Base-by-base conservation (phyloP, 768 basidiomycete species). In the Podaxis carcinomalis region DNA sequence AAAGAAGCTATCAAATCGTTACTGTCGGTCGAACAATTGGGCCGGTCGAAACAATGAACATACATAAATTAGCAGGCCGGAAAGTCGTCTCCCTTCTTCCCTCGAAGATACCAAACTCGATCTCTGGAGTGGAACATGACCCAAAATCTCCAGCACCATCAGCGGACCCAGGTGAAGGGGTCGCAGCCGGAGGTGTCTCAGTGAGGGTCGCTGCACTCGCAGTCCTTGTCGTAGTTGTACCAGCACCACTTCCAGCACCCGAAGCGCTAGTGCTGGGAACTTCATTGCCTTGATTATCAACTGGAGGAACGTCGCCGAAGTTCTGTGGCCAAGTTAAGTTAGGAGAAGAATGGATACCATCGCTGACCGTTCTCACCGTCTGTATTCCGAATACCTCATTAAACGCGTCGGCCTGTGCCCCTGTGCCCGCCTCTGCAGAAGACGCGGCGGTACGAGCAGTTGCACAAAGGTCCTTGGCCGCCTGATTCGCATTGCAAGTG, bases 391-490 rank as follows among this genome's bases (percentile, higher is more conserved):
- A 80, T 0, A 68, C 74, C 23, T 63, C 72, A 59, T 80, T 80
- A 70, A 80, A 80, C 4, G 75, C 78, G 73, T 87, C 86, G 13
- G 86, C 85, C 63, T 84, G 81, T 19, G 74, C 77, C 61, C 85
- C 85, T 16, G 80, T 78, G 51, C 73, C 73, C 1, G 77, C 72
- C 3, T 73, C 44, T 0, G 73, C 74, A n/a, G 75, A 71, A 57
- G 72, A 70, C 7, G 80, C 81, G 51, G 80, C 79, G 13, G 73
- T 66, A 57, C 69, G 50, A 7, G 81, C 80, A 11, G 63, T 67
- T 1, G 72, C 69, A 63, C 85, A 86, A n/a, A 80, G 78, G 28
- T 72, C 73, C 68, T 79, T 78, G 0, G 84, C 83, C n/a, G 77
- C 79, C 63, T 77, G 72, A 65, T 86, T 81, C 14, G 83, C 84